phyloP scores from a whole-genome alignment of 2,329 filamentous ascomycete species.

The Metarhizium sp. region DNA sequence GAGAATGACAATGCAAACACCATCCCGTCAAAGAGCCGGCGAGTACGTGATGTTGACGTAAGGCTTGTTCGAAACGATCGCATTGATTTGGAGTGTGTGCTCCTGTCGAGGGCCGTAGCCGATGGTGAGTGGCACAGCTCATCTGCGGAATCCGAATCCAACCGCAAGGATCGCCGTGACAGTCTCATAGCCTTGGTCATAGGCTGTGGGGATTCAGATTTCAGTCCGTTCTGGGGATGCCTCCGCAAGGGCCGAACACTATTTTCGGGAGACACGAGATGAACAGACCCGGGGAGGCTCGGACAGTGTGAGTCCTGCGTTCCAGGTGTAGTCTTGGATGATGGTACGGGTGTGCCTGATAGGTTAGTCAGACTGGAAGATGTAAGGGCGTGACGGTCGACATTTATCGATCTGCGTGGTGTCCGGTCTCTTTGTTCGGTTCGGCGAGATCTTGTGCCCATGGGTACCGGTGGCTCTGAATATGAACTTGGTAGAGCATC shows the following conservation, averaged over 20 bases:
- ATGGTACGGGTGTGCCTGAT: conserved; percentile 28
- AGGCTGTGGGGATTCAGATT: conserved; percentile 19
- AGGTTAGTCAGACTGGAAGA: conserved; percentile 32
- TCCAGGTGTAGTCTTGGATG: conserved; percentile 25
- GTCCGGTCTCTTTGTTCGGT: conserved; percentile 13
- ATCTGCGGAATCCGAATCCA: conserved; percentile 37
- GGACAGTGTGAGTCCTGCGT: conserved; percentile 22
- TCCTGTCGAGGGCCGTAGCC: conserved; percentile 27
- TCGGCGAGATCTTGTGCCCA: conserved; percentile 5
- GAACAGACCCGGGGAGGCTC: conserved; percentile 12
- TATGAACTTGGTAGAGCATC: neutral
- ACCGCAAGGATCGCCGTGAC: conserved; percentile 16
- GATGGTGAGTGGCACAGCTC: conserved; percentile 34
- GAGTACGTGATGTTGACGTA: conserved; percentile 14
- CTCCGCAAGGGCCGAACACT: conserved; percentile 12
- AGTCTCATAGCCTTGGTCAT: conserved; percentile 11
- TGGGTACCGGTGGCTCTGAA: neutral
- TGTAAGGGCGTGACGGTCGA: conserved; percentile 5
- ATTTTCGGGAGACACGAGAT: conserved; percentile 14
- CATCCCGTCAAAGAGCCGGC: conserved; percentile 65
- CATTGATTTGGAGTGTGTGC: conserved; percentile 19
- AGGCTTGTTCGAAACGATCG: conserved; percentile 19
- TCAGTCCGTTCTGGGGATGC: conserved; percentile 9
- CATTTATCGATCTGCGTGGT: conserved; percentile 8
- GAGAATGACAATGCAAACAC: conserved; percentile 74